These are phyloP conservation scores for Physaria fendleri DNA, from an alignment of 345 rosid genomes.

Conservation along the genomic window DNA sequence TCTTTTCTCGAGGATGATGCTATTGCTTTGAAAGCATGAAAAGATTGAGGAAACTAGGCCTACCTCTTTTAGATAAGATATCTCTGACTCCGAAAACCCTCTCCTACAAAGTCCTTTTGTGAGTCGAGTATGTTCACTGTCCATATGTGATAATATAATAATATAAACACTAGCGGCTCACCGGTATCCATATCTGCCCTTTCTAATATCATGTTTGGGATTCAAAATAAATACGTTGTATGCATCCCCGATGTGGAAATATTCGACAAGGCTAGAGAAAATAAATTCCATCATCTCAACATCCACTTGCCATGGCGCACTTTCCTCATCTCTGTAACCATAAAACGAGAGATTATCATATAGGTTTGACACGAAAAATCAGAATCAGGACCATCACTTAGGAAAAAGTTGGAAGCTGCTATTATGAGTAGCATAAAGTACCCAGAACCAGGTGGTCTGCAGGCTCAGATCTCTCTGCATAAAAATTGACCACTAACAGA, in stretches of 20 bases:
- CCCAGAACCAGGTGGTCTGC: slow-evolving; percentile 10
- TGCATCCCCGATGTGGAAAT: slow-evolving; percentile 81
- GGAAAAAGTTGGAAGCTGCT: not conserved
- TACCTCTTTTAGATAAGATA: slow-evolving; percentile 80
- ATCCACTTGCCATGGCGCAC: slow-evolving; percentile 84
- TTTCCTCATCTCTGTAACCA: slow-evolving; percentile 52
- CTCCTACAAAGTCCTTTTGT: slow-evolving; percentile 52
- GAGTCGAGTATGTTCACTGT: slow-evolving; percentile 16
- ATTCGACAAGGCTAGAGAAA: slow-evolving; percentile 78
- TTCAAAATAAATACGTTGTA: slow-evolving; percentile 87
- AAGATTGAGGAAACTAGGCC: not conserved
- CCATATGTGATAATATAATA: not conserved
- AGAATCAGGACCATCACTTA: slow-evolving; percentile 8
- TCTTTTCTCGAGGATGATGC: not conserved
- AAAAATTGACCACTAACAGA: not conserved
- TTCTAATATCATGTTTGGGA: slow-evolving; percentile 47
- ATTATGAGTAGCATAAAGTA: not conserved
- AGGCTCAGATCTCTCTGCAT: not conserved
- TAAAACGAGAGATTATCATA: not conserved
- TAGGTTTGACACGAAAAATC: slow-evolving; percentile 12
- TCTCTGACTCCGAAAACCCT: slow-evolving; percentile 85
- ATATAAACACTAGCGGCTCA: slow-evolving; percentile 27
- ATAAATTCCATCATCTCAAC: slow-evolving; percentile 74
- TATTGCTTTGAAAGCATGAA: slow-evolving; percentile 9
- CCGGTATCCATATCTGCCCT: slow-evolving; percentile 86